phyloP scores from a whole-genome alignment of 768 basidiomycete genomes.

The Termitomyces heimii region DNA sequence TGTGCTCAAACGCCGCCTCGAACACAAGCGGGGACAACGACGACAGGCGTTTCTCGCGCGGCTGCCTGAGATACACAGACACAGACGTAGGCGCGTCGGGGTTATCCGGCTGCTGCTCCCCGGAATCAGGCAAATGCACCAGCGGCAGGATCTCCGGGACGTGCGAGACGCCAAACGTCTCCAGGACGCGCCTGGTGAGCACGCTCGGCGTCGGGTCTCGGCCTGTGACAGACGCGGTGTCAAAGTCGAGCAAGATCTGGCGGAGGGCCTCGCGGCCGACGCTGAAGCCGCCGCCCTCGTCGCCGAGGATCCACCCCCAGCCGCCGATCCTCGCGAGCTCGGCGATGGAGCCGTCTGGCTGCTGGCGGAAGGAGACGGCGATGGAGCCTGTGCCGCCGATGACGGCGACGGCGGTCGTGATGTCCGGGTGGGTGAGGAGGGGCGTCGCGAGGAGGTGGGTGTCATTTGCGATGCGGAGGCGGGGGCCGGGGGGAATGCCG shows the following conservation, averaged over 20 bases:
- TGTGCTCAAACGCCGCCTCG: conserved; percentile 62
- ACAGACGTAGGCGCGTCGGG: no score
- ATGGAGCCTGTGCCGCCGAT: conserved; percentile 83
- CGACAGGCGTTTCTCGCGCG: conserved; percentile 71
- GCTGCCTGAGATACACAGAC: conserved; percentile 23
- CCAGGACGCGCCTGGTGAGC: conserved; percentile 44
- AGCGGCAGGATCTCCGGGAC: conserved; percentile 61
- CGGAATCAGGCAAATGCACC: conserved; percentile 55
- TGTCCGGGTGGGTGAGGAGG: conserved; percentile 52
- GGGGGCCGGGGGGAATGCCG: conserved; percentile 46
- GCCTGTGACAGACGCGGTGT: conserved; percentile 38
- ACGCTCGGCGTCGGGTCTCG: conserved; percentile 23
- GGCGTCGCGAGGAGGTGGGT: conserved; percentile 82
- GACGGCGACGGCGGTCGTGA: conserved; percentile 59
- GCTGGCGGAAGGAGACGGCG: conserved; percentile 56
- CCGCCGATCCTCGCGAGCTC: conserved; percentile 72
- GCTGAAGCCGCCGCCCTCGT: conserved; percentile 79
- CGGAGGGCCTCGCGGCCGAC: conserved; percentile 75
- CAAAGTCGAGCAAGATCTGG: conserved; percentile 53
- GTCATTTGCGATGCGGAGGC: conserved; percentile 70
- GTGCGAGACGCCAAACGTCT: conserved; percentile 47
- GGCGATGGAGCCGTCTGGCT: conserved; percentile 30
- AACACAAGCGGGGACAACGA: conserved; percentile 76
- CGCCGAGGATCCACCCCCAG: conserved; percentile 82
- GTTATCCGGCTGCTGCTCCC: no score